A percentile compares a stretch with the other conserved stretches of the same genome.
Conservation (phyloP, 257 asterid genomes). For the Leonotis leonurus region DNA sequence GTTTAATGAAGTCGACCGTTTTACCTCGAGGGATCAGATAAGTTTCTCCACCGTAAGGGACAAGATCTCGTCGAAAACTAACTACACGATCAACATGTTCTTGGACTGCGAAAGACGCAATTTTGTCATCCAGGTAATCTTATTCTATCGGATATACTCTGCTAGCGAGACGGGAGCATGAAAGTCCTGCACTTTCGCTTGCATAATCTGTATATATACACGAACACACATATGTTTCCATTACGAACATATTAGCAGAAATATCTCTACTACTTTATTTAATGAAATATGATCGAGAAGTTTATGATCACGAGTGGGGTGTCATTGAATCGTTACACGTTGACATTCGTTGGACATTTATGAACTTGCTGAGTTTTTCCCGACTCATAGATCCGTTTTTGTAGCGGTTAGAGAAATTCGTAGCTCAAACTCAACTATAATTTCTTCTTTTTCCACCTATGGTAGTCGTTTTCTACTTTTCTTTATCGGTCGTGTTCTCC, state of each 20-base stretch:
- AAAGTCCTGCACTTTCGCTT: neutral
- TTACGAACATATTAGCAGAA: neutral
- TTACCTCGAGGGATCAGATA: slow-evolving; percentile 88
- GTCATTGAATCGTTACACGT: neutral
- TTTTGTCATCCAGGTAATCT: slow-evolving; percentile 79
- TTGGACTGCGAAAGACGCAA: slow-evolving; percentile 89
- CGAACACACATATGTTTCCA: neutral
- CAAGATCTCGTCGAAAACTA: slow-evolving; percentile 64
- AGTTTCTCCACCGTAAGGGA: slow-evolving; percentile 91
- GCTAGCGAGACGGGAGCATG: neutral
- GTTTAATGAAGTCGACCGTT: slow-evolving; percentile 93
- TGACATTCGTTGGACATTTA: neutral
- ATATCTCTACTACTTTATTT: neutral
- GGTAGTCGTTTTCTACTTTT: too few species aligned
- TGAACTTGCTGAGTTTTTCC: neutral
- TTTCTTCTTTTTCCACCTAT: neutral
- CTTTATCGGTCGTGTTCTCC: too few species aligned
- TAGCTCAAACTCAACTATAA: neutral
- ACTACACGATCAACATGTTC: slow-evolving; percentile 79
- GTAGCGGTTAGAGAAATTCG: neutral
- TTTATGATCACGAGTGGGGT: neutral
- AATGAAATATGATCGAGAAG: neutral
- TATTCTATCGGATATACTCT: neutral
- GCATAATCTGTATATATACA: neutral
- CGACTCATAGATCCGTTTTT: neutral